phyloP scores from a whole-genome alignment of 306 rosid species.

The peach (Prunus persica) region Prunus_persica_NCBIv2 NC_034011.1:25644501-25645000 shows the following conservation, averaged over 20 bases:
- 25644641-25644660: slow-evolving; percentile 86
- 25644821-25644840: slow-evolving; percentile 42
- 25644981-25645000: neutral
- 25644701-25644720: slow-evolving; percentile 97
- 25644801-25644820: slow-evolving; percentile 13
- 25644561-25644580: slow-evolving; percentile 37
- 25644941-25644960: neutral
- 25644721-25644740: slow-evolving; percentile 90
- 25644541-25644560: slow-evolving; percentile 42
- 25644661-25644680: slow-evolving; percentile 80
- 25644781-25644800: neutral
- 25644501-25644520: slow-evolving; percentile 32
- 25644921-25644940: neutral
- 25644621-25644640: slow-evolving; percentile 67
- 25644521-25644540: slow-evolving; percentile 28
- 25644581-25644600: slow-evolving; percentile 49
- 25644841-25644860: slow-evolving; percentile 97
- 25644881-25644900: slow-evolving; percentile 51
- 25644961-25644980: neutral
- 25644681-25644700: slow-evolving; percentile 91
- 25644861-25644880: slow-evolving; percentile 67
- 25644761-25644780: neutral
- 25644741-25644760: slow-evolving; percentile 32
- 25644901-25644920: slow-evolving; percentile 18
- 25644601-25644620: slow-evolving; percentile 65